phyloP scores from a whole-genome alignment of 257 asterid genomes.

The Voacanga thouarsii region DNA sequence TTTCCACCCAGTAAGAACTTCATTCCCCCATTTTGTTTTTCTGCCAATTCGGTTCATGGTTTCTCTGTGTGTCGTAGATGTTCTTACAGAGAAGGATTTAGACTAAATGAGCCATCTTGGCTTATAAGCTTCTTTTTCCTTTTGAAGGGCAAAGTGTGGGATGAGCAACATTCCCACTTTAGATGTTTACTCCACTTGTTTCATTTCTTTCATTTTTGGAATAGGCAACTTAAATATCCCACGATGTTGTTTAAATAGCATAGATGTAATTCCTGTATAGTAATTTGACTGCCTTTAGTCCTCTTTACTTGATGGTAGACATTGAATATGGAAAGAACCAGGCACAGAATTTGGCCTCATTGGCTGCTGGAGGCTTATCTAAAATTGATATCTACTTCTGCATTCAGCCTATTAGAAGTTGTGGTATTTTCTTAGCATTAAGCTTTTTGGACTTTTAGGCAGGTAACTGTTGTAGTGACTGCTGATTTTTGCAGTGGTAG shows the following conservation, averaged over 20 bases:
- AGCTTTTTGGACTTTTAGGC: background rate
- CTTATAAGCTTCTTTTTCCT: background rate
- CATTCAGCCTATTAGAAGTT: background rate
- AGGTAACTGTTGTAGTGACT: background rate
- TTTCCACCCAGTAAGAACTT: background rate
- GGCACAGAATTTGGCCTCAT: background rate
- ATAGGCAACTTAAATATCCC: background rate
- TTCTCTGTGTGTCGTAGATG: background rate
- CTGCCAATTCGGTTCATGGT: no score
- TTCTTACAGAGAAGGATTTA: background rate
- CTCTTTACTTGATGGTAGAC: background rate
- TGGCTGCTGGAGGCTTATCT: background rate
- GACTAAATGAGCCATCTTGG: background rate
- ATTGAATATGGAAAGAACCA: background rate
- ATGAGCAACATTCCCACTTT: background rate
- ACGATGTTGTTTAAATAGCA: background rate
- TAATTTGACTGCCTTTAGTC: background rate
- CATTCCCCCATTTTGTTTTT: background rate
- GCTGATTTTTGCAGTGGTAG: background rate
- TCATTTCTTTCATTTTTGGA: background rate
- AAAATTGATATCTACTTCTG: no score
- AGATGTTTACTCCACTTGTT: background rate
- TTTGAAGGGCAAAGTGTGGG: background rate
- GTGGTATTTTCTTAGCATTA: background rate
- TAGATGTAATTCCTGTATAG: background rate